Conservation (phyloP, 805 yeast genomes). For the Priceomyces haplophilus region DNA sequence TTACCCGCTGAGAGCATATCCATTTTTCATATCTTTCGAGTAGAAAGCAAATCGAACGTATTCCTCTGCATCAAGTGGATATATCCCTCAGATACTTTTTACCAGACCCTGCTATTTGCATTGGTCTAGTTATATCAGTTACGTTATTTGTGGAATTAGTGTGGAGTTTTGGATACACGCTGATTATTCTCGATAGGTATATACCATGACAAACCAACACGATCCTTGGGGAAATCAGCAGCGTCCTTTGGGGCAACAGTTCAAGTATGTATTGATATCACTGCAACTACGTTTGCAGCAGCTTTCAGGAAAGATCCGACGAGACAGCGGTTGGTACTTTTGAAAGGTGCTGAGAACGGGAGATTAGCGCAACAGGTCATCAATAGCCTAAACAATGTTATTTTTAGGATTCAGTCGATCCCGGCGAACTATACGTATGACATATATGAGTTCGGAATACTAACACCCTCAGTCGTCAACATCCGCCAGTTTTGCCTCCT, state of each 20-base stretch:
- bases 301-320: background rate
- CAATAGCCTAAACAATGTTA: background rate
- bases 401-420: background rate
- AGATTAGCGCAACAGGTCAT: background rate
- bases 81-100: background rate
- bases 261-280: slow-evolving; percentile 33
- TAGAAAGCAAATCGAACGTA: background rate
- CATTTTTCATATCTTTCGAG: slow-evolving; percentile 5
- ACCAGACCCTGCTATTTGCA: slow-evolving; percentile 1
- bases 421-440: background rate
- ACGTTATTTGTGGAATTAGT: slow-evolving; percentile 3
- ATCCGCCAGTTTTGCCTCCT: slow-evolving; percentile 59
- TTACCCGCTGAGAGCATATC: slow-evolving; percentile 6
- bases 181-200: slow-evolving; percentile 4
- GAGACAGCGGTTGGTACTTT: background rate
- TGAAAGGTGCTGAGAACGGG: background rate
- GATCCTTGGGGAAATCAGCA: slow-evolving; percentile 44
- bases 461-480: slow-evolving; percentile 48
- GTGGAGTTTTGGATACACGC: slow-evolving; percentile 2
- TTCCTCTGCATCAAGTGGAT: background rate
- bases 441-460: slow-evolving; percentile 13
- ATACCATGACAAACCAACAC: slow-evolving; percentile 36
- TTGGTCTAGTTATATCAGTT: background rate
- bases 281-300: background rate
- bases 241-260: slow-evolving; percentile 41